phyloP scores from a whole-genome alignment of 2,329 filamentous ascomycete genomes.

The Diaporthe sp. region DNA sequence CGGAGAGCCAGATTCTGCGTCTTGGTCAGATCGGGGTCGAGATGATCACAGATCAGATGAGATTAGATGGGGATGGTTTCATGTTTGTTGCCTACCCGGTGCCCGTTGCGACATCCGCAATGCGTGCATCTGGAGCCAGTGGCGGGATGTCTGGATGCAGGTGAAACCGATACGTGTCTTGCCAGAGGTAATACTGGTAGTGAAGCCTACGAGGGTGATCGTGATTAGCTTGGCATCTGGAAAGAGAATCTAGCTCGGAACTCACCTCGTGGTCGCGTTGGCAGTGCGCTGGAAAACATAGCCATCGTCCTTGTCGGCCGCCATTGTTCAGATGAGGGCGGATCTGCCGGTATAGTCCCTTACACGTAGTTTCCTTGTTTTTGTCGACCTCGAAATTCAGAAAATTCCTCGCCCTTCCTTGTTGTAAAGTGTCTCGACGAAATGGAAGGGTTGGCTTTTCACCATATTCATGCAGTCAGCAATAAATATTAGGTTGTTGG shows the following conservation, averaged over 20 bases:
- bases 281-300: conserved; percentile 9
- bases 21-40: not conserved
- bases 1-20: conserved; percentile 42
- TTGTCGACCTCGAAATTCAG: no score
- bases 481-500: not conserved
- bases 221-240: not conserved
- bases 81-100: not conserved
- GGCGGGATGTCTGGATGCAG: not conserved
- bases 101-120: conserved; percentile 15
- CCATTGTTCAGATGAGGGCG: not conserved
- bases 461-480: not conserved
- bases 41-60: not conserved
- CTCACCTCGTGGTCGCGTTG: conserved; percentile 2
- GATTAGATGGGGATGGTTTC: not conserved
- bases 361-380: not conserved
- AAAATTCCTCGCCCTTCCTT: no score
- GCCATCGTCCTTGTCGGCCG: not conserved
- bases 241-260: not conserved
- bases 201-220: not conserved
- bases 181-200: conserved; percentile 22
- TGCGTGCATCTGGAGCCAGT: not conserved
- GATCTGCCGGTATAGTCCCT: not conserved
- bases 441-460: not conserved
- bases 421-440: not conserved
- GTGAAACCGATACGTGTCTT: conserved; percentile 1